A percentile compares a stretch with the other conserved stretches of the same genome.
Evolutionary conservation across 352 stramenopile species (phyloP).

Genomic region (Globisporangium carolinianum): DNA sequence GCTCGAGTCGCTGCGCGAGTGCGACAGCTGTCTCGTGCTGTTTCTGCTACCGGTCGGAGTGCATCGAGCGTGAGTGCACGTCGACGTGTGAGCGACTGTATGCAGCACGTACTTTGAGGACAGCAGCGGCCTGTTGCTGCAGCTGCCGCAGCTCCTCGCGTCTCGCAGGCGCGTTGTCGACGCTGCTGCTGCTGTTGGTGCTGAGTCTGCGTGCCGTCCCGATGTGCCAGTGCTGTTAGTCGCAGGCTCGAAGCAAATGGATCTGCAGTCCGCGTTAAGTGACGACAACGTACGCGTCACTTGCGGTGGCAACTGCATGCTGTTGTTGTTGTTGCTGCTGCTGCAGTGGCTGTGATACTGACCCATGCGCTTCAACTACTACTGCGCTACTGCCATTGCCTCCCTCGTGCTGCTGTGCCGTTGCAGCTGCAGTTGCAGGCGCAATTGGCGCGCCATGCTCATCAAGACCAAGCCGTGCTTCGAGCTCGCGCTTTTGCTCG

Average conservation of each 20-base stretch:
- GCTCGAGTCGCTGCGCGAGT: conserved; percentile 10
- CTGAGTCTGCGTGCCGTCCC: no score
- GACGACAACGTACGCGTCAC: neutral
- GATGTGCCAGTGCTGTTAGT: no score
- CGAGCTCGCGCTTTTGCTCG: conserved; percentile 11
- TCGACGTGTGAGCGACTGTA: neutral
- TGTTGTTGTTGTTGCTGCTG: no score
- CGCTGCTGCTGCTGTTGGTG: neutral
- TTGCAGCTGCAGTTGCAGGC: no score
- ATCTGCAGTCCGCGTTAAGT: no score
- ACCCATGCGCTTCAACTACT: neutral
- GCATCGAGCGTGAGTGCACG: neutral
- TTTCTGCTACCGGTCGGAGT: conserved; percentile 5
- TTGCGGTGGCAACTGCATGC: neutral
- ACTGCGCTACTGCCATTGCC: no score
- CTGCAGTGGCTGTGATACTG: neutral
- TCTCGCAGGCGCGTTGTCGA: conserved; percentile 3
- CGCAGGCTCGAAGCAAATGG: no score
- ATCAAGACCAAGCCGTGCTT: conserved; percentile 2
- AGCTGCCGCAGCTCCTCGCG: conserved; percentile 36
- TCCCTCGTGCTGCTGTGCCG: no score
- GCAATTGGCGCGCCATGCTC: neutral
- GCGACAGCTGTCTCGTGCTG: conserved; percentile 2
- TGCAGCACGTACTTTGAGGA: conserved; percentile 22
- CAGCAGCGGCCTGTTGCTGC: conserved; percentile 18